These are phyloP conservation scores for Geotrichum bryndzae DNA, from an alignment of 1,139 yeast genomes.

Conservation along the genomic window DNA sequence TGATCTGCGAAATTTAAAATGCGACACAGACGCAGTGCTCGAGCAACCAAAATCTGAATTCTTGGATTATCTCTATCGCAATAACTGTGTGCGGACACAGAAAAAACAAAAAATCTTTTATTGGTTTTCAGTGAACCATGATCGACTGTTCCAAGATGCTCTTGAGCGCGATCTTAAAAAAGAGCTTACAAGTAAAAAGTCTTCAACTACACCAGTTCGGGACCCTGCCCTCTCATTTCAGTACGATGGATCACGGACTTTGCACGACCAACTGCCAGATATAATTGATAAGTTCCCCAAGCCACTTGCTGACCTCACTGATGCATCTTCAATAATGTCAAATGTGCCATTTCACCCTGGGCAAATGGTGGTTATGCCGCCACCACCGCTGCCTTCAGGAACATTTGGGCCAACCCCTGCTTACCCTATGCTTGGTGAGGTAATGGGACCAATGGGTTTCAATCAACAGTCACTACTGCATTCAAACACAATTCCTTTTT, in stretches of 20 bases:
- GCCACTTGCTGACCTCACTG: slow-evolving; percentile 33
- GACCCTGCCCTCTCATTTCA: slow-evolving; percentile 41
- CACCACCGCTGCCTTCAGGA: not conserved
- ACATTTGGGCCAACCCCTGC: not conserved
- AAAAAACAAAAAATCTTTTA: slow-evolving; percentile 95
- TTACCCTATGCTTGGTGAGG: slow-evolving; percentile 1
- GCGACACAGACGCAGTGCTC: slow-evolving; percentile 81
- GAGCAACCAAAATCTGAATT: slow-evolving; percentile 87
- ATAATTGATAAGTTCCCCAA: slow-evolving; percentile 30
- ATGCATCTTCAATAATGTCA: slow-evolving; percentile 27
- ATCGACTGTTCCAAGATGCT: slow-evolving; percentile 87
- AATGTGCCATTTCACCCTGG: slow-evolving; percentile 11
- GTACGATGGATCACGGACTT: slow-evolving; percentile 36
- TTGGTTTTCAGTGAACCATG: slow-evolving; percentile 96
- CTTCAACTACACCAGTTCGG: slow-evolving; percentile 38
- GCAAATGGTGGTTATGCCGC: not conserved
- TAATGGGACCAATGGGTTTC: slow-evolving; percentile 5
- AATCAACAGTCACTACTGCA: slow-evolving; percentile 11
- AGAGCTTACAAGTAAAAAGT: slow-evolving; percentile 42
- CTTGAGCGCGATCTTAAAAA: slow-evolving; percentile 86
- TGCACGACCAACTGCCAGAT: slow-evolving; percentile 36
- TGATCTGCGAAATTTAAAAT: slow-evolving; percentile 78
- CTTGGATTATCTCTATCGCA: slow-evolving; percentile 75
- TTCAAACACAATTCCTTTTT: slow-evolving; percentile 7
- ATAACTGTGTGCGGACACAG: slow-evolving; percentile 86